Base-by-base conservation (phyloP, 2,329 filamentous ascomycete species). In the Talaromyces amestolkiae region DNA sequence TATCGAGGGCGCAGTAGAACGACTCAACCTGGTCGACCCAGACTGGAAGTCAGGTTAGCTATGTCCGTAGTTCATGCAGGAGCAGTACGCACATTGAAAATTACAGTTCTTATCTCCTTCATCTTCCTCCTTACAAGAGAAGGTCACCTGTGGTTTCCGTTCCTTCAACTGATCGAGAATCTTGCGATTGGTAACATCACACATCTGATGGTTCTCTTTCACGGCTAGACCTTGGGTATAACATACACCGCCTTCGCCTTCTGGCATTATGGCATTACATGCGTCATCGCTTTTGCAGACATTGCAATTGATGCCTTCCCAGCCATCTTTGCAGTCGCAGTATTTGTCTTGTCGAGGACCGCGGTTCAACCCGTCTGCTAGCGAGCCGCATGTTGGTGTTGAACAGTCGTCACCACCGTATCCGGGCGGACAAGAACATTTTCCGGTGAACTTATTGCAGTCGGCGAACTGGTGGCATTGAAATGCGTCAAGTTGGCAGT, bases 271-370 rank as follows among this genome's bases (percentile, higher is more conserved):
- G 39, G 91, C 89, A 75, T 95, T 87, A 74, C 95, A 99, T 17
- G 91, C 93, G 70, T 90, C 83, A 76, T 98, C 85, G 3, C 88
- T 87, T 67, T 90, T 88, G 79, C 95, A 99, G 65, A 99, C 92
- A 73, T 95, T 99, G 86, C 95, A 99, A 82, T 99, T 99, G 80
- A 99, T 94, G 69, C 95, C 95, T 47, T 87, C 87, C 95, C 95
- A 99, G 64, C 95, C 95, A 43, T 96, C 91, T 74, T 93, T 90
- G 78, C 95, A 99, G 49, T 92, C 82, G 80, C 95, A 99, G 47
- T 83, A 81, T 65, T 88, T 84, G 68, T 87, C 88, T 61, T 87
- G 81, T 74, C 95, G 87, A 75, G 91, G 89, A 24, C 89, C 86
- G 71, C 95, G 86, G 72, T 98, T 88, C 70, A 85, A 85, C 69